Evolutionary conservation across 2,329 filamentous ascomycete genomes (phyloP).

Genomic region (Fusarium torreyae): DNA sequence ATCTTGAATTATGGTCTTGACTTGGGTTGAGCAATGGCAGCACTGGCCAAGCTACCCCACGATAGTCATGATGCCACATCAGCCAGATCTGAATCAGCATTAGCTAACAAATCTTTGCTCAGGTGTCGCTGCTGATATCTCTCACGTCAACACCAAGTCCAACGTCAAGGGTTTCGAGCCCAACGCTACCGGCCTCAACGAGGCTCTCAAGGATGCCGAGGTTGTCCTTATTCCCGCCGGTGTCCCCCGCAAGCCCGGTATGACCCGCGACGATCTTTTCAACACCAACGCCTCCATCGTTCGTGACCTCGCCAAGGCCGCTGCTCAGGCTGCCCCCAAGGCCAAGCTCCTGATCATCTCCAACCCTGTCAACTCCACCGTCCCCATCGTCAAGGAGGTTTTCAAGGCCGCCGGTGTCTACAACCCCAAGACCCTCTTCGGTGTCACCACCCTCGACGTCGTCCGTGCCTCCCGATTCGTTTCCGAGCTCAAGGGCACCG

Average conservation of each 20-base stretch:
- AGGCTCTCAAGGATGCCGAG: conserved; percentile 87
- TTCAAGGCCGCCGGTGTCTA: conserved; percentile 97
- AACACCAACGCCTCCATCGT: conserved; percentile 99
- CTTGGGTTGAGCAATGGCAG: background rate
- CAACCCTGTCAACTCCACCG: conserved; percentile 99
- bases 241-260: conserved; percentile 99
- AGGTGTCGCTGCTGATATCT: conserved; percentile 98
- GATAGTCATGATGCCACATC: conserved; percentile 36
- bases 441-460: conserved; percentile 98
- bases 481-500: conserved; percentile 89
- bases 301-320: conserved; percentile 96
- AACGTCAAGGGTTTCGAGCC: conserved; percentile 91
- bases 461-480: conserved; percentile 99
- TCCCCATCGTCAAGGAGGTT: conserved; percentile 96
- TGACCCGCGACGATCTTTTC: conserved; percentile 99
- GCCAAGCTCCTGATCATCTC: conserved; percentile 98
- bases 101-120: conserved; percentile 44
- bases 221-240: conserved; percentile 98
- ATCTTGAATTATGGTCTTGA: conserved; percentile 16
- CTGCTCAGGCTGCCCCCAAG: conserved; percentile 87
- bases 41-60: conserved; percentile 1
- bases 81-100: conserved; percentile 19
- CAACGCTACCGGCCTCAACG: conserved; percentile 80
- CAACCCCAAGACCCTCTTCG: conserved; percentile 99
- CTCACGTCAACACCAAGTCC: conserved; percentile 99